Percentiles rank a stretch among this genome's conserved stretches.
Conservation (phyloP, 164 flowering plant species). For the Stephania cephalantha region DNA sequence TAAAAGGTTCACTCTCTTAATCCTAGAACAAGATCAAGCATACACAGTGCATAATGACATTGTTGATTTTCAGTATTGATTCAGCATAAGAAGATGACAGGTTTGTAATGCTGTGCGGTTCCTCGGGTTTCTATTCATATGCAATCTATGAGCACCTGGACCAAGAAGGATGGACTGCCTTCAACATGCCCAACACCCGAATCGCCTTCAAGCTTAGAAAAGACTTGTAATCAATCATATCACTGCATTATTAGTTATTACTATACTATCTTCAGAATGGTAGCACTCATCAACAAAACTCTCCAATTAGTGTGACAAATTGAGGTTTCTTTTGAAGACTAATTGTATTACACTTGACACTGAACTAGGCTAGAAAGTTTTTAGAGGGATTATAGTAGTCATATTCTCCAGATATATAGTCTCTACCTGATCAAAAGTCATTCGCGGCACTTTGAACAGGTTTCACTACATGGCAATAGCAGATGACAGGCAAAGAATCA, state of each 20-base stretch:
- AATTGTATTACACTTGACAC: too few species aligned
- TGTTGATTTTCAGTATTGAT: background rate
- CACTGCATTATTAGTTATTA: background rate
- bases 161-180: conserved; percentile 72
- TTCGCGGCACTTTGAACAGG: conserved; percentile 27
- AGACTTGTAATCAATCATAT: conserved; percentile 48
- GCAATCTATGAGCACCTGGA: conserved; percentile 81
- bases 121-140: conserved; percentile 82
- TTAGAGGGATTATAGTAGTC: too few species aligned
- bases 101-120: conserved; percentile 71
- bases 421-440: background rate
- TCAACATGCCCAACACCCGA: conserved; percentile 51
- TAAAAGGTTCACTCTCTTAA: conserved; percentile 44
- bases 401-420: too few species aligned
- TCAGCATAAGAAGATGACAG: conserved; percentile 21
- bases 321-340: background rate
- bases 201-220: conserved; percentile 82
- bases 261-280: background rate
- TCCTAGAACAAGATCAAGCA: background rate
- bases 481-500: conserved; percentile 64
- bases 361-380: too few species aligned
- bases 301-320: background rate
- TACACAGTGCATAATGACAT: background rate
- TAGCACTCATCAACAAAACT: background rate
- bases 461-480: conserved; percentile 88